Evolutionary conservation across 1,139 yeast genomes (phyloP).

Genomic region (Suhomyces anneliseae): DNA sequence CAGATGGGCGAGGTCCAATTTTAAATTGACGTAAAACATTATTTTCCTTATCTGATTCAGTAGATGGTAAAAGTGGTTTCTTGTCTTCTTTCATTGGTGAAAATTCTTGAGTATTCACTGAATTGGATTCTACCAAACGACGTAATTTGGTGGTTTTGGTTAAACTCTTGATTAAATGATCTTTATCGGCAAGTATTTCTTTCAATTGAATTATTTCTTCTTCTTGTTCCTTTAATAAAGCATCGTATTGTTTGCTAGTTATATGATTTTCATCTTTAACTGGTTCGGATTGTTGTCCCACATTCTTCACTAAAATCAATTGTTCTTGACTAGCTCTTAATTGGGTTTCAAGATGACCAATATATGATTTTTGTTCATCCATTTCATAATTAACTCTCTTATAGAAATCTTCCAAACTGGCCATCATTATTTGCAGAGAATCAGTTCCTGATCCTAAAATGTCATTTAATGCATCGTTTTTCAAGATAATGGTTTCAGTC

Average conservation of each 20-base stretch:
- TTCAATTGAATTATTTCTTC: constrained; percentile 69
- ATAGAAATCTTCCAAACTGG: constrained; percentile 49
- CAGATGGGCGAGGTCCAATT: constrained; percentile 18
- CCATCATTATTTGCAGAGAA: constrained; percentile 41
- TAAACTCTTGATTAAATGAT: constrained; percentile 74
- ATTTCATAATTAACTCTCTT: constrained; percentile 48
- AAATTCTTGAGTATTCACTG: constrained; percentile 14
- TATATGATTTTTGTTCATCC: constrained; percentile 65
- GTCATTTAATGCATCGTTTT: constrained; percentile 56
- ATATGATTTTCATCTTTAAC: constrained; percentile 1
- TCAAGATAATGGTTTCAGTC: constrained; percentile 54
- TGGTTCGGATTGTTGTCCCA: background rate
- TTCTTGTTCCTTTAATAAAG: constrained; percentile 55
- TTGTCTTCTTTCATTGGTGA: background rate
- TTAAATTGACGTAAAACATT: constrained; percentile 24
- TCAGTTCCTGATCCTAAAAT: constrained; percentile 41
- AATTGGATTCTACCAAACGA: constrained; percentile 41
- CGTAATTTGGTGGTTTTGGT: constrained; percentile 59
- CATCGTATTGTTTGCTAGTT: constrained; percentile 19
- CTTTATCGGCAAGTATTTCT: constrained; percentile 65
- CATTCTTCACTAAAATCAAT: constrained; percentile 5
- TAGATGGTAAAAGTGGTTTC: background rate
- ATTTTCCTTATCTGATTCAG: constrained; percentile 20
- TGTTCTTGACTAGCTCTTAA: constrained; percentile 33
- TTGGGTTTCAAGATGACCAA: constrained; percentile 60